A percentile compares a stretch with the other conserved stretches of the same genome.
Conservation (phyloP, 83 land plant species). For the Diphasiastrum complanatum region DNA sequence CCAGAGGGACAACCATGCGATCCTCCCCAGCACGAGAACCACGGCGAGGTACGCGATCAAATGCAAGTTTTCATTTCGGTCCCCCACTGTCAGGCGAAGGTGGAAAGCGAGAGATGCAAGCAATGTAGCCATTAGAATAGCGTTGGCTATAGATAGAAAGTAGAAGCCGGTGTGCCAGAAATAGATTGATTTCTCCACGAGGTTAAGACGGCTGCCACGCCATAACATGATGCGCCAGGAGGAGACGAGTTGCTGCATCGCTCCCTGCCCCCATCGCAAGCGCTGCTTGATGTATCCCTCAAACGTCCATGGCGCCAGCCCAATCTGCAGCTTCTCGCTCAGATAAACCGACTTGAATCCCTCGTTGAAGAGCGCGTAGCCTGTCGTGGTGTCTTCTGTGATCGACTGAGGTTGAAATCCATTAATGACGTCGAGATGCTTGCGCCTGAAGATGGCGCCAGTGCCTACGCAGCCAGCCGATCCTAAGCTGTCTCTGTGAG, state of each 20-base stretch:
- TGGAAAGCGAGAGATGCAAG: constrained; percentile 29
- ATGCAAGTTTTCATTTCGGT: not conserved
- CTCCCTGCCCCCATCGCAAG: constrained; percentile 30
- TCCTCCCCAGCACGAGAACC: constrained; percentile 12
- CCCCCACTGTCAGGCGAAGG: constrained; percentile 17
- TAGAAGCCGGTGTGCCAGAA: constrained; percentile 28
- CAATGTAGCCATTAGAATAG: not conserved
- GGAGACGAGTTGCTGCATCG: constrained; percentile 25
- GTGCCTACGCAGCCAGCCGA: constrained; percentile 25
- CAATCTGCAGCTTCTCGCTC: constrained; percentile 29
- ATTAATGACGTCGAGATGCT: constrained; percentile 23
- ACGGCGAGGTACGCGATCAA: constrained; percentile 12
- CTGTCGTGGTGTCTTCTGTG: constrained; percentile 38
- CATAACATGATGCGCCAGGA: constrained; percentile 25
- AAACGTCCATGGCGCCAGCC: constrained; percentile 33
- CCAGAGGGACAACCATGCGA: constrained; percentile 17
- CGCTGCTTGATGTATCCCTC: constrained; percentile 31
- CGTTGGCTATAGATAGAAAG: constrained; percentile 24
- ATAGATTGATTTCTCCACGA: constrained; percentile 15
- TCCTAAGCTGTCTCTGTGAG: constrained; percentile 18
- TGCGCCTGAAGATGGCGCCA: constrained; percentile 26
- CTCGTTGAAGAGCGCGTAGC: constrained; percentile 24
- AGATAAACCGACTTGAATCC: constrained; percentile 35
- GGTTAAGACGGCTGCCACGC: constrained; percentile 12
- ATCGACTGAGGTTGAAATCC: constrained; percentile 37